Evolutionary conservation across 352 stramenopile species (phyloP), one percentile per base, ranked within the genome.

Genomic region (Globisporangium nodosum): DNA sequence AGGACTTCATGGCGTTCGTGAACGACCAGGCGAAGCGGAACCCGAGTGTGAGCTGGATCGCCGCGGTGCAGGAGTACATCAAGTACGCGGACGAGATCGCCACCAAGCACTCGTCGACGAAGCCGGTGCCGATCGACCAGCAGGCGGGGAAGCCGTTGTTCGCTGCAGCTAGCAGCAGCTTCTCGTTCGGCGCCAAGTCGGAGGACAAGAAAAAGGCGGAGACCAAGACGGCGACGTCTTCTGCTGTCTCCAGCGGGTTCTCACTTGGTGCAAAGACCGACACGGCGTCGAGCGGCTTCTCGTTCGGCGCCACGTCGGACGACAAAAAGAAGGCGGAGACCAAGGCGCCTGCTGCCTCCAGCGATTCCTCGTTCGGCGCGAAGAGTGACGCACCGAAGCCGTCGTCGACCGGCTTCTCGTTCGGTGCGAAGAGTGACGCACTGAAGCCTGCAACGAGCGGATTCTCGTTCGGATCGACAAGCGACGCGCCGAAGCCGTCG

Each of bases 1-100:
- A 89, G 59, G 80, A 76, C 48, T 95, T 95, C 48, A 58, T 92
- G 53, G 66, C 67, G 15, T 93, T 93, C 60, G 83, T 86, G 12
- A 85, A 68, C 40, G 65, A 70, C 46, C 81, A 94, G 56, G 64
- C 73, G 15, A 73, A 80, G 51, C 78, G 83, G 58, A 89, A 90
- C 58, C 80, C 81, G 40, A 82, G 71, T 53, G 70, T 67, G 15
- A 85, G 77, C 62, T 95, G 86, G 85, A 73, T 71, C 35, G 67
- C 60, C 0, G 78, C 79, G 20, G 71, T 85, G 33, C 68, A 91
- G 73, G 85, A 94, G 33, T 94, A 94, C 52, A 49, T 90, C 31
- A 80, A 80, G 58, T 80, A 91, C 51, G 85, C 81, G 30, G 56
- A 64, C 40, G 69, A 72, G 35, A 84, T 94, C 37, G 78, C 67